phyloP scores from a whole-genome alignment of 2,329 filamentous ascomycete genomes.

The Fusarium sp. region DNA sequence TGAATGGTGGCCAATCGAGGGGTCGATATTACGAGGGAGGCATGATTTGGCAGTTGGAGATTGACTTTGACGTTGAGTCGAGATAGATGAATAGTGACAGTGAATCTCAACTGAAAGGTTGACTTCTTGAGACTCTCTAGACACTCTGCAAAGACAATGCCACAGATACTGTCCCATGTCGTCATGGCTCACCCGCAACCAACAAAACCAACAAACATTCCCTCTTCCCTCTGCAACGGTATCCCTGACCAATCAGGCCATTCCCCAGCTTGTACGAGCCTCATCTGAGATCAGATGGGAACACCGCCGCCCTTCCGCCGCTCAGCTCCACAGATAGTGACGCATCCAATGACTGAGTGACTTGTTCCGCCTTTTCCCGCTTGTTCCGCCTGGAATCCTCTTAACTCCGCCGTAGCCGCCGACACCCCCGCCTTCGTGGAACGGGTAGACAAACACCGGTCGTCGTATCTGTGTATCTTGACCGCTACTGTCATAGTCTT shows the following conservation, averaged over 20 bases:
- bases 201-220: background rate
- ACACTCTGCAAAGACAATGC: background rate
- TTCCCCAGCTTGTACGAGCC: background rate
- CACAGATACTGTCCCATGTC: background rate
- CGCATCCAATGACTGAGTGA: background rate
- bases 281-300: conserved; percentile 3
- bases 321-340: conserved; percentile 4
- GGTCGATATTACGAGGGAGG: conserved; percentile 26
- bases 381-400: conserved; percentile 9
- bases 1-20: conserved; percentile 32
- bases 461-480: background rate
- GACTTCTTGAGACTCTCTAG: background rate
- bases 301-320: conserved; percentile 11
- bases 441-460: background rate
- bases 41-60: background rate
- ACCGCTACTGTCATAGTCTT: background rate
- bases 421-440: background rate
- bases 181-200: background rate
- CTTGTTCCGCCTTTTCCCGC: conserved; percentile 25
- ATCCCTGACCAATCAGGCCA: conserved; percentile 8
- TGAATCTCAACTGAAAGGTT: no score
- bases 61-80: background rate
- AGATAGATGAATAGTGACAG: background rate
- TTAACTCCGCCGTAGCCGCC: conserved; percentile 13
- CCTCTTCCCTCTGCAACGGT: background rate